Base-by-base conservation (phyloP, 805 yeast genomes). In the Starmerella bombicola region DNA sequence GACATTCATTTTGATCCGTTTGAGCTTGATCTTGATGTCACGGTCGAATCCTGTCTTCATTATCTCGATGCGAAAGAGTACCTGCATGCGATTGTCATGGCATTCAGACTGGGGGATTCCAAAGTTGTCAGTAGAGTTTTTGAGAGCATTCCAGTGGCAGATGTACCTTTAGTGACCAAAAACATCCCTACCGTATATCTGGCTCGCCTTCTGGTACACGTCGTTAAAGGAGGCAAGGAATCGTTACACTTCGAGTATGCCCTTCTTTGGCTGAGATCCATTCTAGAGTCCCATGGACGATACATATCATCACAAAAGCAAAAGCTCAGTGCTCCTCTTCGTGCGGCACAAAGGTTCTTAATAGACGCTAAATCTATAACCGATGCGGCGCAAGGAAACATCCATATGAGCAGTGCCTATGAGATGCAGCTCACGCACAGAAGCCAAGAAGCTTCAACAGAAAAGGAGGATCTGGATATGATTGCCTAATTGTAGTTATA, bases 1-100 rank as follows among this genome's bases (percentile, higher is more conserved):
- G 62, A 78, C 37, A 64, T 77, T 22, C 46, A 51, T 43, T 91
- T 91, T 57, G 98, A 91, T 65, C 98, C 98, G 25, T 83, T 83
- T 57, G 97, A 91, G 59, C 69, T 91, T 56, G 97, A 88, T 57
- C 67, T 85, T 35, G 97, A 91, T 53, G 75, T 88, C 22, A 91
- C 98, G 0, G 93, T 95, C 1, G 80, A 74, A 34, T 65, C 80
- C 4, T 78, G 85, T 0, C 43, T 74, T 25, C 78, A 74, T 40
- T 70, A 75, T 5, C 63, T 86, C 31, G 50, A 63, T 6, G 78
- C 75, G 37, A 68, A 67, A 40, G 78, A 76, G 40, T 83, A 75
- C 58, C 64, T 86, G 51, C 73, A 73, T 30, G 88, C 96, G 0
- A 61, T 88, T 43, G 81, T 86, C 12, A 85, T 91, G 96, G 74